Conservation (phyloP, 2,329 filamentous ascomycete genomes). For the Fusarium sarcochroum region DNA sequence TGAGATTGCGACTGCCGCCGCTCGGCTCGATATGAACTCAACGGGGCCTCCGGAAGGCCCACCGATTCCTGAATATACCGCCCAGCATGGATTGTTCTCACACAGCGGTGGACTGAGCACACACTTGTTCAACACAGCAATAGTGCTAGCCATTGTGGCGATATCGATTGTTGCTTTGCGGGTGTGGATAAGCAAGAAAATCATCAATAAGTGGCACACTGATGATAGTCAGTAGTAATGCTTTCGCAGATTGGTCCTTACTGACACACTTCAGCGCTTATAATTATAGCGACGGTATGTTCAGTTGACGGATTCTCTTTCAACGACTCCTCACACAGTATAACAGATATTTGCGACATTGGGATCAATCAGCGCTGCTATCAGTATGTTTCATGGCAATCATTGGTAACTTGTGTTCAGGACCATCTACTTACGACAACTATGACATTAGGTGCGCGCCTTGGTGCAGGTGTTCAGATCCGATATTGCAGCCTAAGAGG, state of each 20-base stretch:
- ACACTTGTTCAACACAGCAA: not conserved
- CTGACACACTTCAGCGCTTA: not conserved
- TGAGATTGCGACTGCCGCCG: not conserved
- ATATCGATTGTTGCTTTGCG: slow-evolving; percentile 22
- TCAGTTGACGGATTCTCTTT: rapidly evolving
- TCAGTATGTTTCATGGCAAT: not conserved
- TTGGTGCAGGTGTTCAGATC: slow-evolving; percentile 16
- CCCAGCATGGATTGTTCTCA: not conserved
- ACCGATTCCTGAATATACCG: not conserved
- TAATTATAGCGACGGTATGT: slow-evolving; percentile 4
- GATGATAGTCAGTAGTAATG: slow-evolving; percentile 22
- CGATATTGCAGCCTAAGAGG: not conserved
- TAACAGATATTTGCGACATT: slow-evolving; percentile 5
- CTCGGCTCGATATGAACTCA: not conserved
- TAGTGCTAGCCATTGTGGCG: slow-evolving; percentile 5
- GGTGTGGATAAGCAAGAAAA: slow-evolving; percentile 20
- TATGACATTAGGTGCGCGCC: slow-evolving; percentile 9
- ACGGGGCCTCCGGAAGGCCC: not conserved
- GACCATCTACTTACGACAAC: no score
- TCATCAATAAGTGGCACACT: slow-evolving; percentile 24
- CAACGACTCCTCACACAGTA: not conserved
- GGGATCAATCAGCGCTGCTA: not conserved
- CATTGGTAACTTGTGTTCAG: no score
- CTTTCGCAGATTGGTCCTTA: not conserved
- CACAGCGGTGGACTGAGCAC: not conserved